Base-by-base conservation (phyloP, 768 basidiomycete species). In the Infundibulicybe gibba region DNA sequence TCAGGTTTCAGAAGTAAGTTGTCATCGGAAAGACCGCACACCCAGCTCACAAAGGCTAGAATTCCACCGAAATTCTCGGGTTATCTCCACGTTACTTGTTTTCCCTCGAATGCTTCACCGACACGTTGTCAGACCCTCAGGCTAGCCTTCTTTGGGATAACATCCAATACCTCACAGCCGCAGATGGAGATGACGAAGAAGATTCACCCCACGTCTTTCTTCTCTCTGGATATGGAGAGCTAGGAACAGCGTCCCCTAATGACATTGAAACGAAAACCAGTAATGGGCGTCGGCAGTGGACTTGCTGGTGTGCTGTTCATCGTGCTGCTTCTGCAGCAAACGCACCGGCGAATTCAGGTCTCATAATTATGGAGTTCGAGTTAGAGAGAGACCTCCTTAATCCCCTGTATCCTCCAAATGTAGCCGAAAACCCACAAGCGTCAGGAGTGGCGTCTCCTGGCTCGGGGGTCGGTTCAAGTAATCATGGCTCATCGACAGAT, bases 341-440 rank as follows among this genome's bases (percentile, higher is more conserved):
- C 20, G 42, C 47, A 21, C 46, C 45, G 2, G n/a, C 40, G 9
- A 45, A 41, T 9, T 46, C 57, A 12, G 59, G 61, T 2, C 58
- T 85, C 41, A 77, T 90, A 52, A 71, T 90, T 19, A 73, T 91
- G 62, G 90, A 93, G 59, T 87, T 91, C 51, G 90, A 93, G 60
- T 72, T 90, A 17, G 88, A 90, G 58, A 63, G 69, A 25, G 90
- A 91, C 59, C 52, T 55, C 1, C 63, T 83, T 56, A 91, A 90
- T 52, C 89, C 90, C 0, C 64, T 90, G 3, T 85, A 85, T 58
- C 80, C 80, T 8, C 66, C 74, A 35, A 10, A 32, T 21, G 45
- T 41, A 6, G 31, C 48, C 11, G 41, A 34, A 14, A 43, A 44
- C 25, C 8, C 25, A 25, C 25, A 25, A 25, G 25, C 8, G 25